Percentiles rank a stretch among this genome's conserved stretches.
Conservation (phyloP, 306 rosid genomes). For the Fragaria vesca region DNA sequence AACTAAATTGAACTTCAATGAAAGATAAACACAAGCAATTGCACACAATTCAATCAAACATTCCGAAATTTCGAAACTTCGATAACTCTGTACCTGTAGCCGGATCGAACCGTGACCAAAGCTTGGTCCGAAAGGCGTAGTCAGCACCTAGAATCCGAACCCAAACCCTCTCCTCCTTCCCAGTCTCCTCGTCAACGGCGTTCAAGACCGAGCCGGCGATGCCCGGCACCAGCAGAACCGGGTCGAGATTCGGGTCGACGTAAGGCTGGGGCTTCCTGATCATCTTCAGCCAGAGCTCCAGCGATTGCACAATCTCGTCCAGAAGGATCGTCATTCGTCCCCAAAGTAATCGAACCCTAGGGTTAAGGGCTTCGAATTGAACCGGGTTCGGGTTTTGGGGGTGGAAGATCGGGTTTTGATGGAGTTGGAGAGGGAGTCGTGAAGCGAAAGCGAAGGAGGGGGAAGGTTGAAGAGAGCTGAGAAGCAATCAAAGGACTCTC, state of each 20-base stretch:
- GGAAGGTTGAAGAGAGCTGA: not conserved
- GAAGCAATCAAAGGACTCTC: not conserved
- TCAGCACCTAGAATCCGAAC: constrained; percentile 77
- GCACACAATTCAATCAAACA: not conserved
- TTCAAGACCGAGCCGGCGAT: constrained; percentile 78
- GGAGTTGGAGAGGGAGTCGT: not conserved
- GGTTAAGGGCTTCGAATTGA: not conserved
- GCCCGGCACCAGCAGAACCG: constrained; percentile 87
- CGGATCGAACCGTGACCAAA: constrained; percentile 92
- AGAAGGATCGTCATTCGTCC: constrained; percentile 54
- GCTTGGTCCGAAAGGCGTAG: constrained; percentile 68
- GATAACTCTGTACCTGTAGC: constrained; percentile 48
- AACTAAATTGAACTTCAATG: not conserved
- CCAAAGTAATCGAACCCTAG: constrained; percentile 6
- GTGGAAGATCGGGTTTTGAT: not conserved
- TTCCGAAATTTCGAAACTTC: not conserved
- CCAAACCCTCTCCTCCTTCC: constrained; percentile 80
- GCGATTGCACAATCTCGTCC: constrained; percentile 63
- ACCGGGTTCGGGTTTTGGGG: not conserved
- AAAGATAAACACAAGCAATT: too few relatives aligned
- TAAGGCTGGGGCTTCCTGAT: constrained; percentile 53
- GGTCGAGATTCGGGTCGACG: constrained; percentile 77
- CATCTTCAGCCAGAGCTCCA: constrained; percentile 77
- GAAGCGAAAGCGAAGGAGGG: not conserved
- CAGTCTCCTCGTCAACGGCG: constrained; percentile 50